Base-by-base conservation (phyloP, 768 basidiomycete species). In the Tulasnella sp. region DNA sequence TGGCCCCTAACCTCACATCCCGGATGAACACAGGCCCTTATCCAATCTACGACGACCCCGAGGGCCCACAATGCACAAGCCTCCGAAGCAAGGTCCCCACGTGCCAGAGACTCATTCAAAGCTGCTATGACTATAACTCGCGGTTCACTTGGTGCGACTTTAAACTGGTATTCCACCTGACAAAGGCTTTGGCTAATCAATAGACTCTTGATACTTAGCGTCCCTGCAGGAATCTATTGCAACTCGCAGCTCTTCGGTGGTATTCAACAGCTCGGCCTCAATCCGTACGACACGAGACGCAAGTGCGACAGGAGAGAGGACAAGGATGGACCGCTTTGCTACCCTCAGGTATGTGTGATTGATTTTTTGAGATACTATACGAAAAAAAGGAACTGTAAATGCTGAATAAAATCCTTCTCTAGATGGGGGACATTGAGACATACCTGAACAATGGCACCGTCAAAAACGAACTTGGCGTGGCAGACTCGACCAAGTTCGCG, bases 391-490 rank as follows among this genome's bases (percentile, higher is more conserved):
- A n/a, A n/a, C n/a, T n/a, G n/a, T n/a, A n/a, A n/a, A n/a, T n/a
- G n/a, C n/a, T 45, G 9, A n/a, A 53, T 46, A 22, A 45, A 53
- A 10, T 7, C 34, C 15, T 43, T 10, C 21, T 24, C 3, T 77
- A 94, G 72, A 83, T 96, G 79, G 66, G 70, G 17, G 96, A 88
- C 87, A 82, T 96, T 67, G 93, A 96, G 65, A 78, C 75, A 0
- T 97, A 84, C 79, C 75, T 97, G 78, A 96, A 97, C 69, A 72
- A 80, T 53, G 78, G 83, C 3, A 77, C 78, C 59, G 74, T 83
- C 69, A 94, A 94, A 74, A 78, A 76, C n/a, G 80, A 81, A 7
- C 78, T 93, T 27, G 91, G 92, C 49, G 89, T 80, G 15, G 75
- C 82, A 63, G 76, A 80, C 1, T 69, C 75, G 2, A 69, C 72